phyloP scores from a whole-genome alignment of 495 filamentous ascomycete genomes.

The Staphylotrichum longicolle region DNA sequence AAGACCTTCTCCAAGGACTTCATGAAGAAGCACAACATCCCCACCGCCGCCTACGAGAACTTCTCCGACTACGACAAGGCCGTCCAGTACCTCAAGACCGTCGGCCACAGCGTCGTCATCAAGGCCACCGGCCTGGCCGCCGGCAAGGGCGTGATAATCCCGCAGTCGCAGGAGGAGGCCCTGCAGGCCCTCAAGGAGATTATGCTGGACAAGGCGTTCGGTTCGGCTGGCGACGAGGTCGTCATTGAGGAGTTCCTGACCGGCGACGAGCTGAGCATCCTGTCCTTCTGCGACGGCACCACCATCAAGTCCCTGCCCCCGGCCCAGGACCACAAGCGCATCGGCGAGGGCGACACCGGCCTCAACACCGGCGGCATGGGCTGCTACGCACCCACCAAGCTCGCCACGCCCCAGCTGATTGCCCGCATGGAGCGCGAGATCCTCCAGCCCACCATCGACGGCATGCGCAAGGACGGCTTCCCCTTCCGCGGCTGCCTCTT shows the following conservation, averaged over 20 bases:
- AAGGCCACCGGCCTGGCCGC: conserved; percentile 86
- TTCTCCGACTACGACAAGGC: conserved; percentile 81
- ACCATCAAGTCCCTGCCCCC: conserved; percentile 82
- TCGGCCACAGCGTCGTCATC: conserved; percentile 78
- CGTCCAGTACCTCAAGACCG: conserved; percentile 66
- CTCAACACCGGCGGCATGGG: conserved; percentile 99
- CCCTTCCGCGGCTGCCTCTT: conserved; percentile 88
- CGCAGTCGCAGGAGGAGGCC: conserved; percentile 75
- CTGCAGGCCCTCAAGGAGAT: conserved; percentile 78
- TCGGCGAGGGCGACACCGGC: conserved; percentile 85
- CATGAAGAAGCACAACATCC: conserved; percentile 87
- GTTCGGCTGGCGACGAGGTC: conserved; percentile 82
- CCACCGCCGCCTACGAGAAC: conserved; percentile 85
- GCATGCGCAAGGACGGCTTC: conserved; percentile 75
- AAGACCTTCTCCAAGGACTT: conserved; percentile 99
- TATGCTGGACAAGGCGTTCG: conserved; percentile 87
- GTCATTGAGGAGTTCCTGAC: conserved; percentile 94
- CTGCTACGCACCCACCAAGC: conserved; percentile 87
- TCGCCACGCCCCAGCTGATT: conserved; percentile 71
- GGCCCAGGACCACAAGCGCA: conserved; percentile 94
- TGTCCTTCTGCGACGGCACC: conserved; percentile 88
- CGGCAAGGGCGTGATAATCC: conserved; percentile 91
- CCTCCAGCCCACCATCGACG: conserved; percentile 84
- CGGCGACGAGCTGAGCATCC: conserved; percentile 87
- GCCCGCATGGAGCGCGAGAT: conserved; percentile 78